Evolutionary conservation across 352 stramenopile genomes (phyloP), one percentile per base, ranked within the genome.

Genomic region (Phytophthora meadii): DNA sequence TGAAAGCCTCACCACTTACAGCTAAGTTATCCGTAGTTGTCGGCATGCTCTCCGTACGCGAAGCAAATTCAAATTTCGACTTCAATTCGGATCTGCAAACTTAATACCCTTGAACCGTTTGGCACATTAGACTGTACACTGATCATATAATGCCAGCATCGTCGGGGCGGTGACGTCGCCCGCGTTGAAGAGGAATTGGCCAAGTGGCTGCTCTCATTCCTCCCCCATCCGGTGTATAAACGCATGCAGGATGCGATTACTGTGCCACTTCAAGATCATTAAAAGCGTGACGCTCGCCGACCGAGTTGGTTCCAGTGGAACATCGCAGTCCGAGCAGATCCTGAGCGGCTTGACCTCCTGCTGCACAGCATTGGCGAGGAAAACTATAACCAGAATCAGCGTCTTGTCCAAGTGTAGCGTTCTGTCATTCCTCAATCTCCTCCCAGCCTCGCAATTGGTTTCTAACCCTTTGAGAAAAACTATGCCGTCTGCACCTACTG

Each of bases 401-500:
- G 19, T 22, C 22, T 22, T 22, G 22, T 22, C 22, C 22, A 22
- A 22, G 22, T 22, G 22, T 22, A 22, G 22, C 4, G 37, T n/a
- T 17, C 37, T 42, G 6, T 42, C 37, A 42, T 42, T 42, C 37
- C 37, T 17, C 37, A 15, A 14, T 42, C n/a, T 42, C 5, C 37
- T 17, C 37, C 12, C 6, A 42, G n/a, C 37, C 37, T 17, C 37
- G 37, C 36, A 42, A 9, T 32, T 32, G 28, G 28, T 10, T 32
- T 32, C 28, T 32, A 32, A 32, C 10, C 28, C 28, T 34, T 34
- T 9, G 10, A 34, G 28, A 34, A 34, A 14, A n/a, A 54, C 28
- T 3, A 53, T 53, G 30, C 54, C 54, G 42, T 34, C 27, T 52
- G 46, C 46, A 52, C 46, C 46, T 4, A 52, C 46, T 22, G 46